Evolutionary conservation across 1,284 basidiomycete species (phyloP).

Genomic region (Bothia castanella): DNA sequence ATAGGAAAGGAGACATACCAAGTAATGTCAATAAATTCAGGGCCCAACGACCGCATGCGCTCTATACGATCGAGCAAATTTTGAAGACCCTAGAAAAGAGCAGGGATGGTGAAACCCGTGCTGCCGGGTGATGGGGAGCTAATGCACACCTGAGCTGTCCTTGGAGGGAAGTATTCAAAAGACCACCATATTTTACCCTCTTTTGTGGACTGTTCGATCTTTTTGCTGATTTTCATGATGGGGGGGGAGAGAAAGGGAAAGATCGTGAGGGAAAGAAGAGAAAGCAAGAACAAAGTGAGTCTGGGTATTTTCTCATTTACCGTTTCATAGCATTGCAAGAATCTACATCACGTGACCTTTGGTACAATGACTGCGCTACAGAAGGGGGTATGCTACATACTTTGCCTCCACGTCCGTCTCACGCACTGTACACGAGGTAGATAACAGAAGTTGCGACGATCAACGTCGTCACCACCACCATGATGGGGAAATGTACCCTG

Average conservation of each 20-base stretch:
- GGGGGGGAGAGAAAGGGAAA: constrained; percentile 8
- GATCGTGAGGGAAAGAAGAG: constrained; percentile 18
- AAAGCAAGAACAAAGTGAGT: constrained; percentile 5
- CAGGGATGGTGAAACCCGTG: not conserved
- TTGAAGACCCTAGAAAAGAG: constrained; percentile 72
- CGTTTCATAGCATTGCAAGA: constrained; percentile 11
- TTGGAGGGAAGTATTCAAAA: constrained; percentile 95
- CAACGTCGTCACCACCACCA: constrained; percentile 45
- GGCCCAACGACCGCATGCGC: constrained; percentile 93
- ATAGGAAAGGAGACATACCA: constrained; percentile 52
- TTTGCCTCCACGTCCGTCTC: constrained; percentile 1
- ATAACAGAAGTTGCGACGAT: constrained; percentile 52
- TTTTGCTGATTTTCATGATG: constrained; percentile 86
- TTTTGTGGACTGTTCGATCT: constrained; percentile 78
- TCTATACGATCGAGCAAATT: constrained; percentile 96
- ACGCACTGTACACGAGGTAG: constrained; percentile 35
- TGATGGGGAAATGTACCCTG: constrained; percentile 52
- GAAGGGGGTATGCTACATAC: not conserved
- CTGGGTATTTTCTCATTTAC: constrained; percentile 28
- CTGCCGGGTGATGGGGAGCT: not conserved
- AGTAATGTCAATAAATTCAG: constrained; percentile 98
- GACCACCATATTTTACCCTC: constrained; percentile 91
- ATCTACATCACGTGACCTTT: constrained; percentile 22
- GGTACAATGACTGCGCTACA: not conserved
- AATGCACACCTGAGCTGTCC: constrained; percentile 80